Evolutionary conservation across 108 stramenopile species (phyloP).

Genomic region (Schizochytrium sp.): DNA sequence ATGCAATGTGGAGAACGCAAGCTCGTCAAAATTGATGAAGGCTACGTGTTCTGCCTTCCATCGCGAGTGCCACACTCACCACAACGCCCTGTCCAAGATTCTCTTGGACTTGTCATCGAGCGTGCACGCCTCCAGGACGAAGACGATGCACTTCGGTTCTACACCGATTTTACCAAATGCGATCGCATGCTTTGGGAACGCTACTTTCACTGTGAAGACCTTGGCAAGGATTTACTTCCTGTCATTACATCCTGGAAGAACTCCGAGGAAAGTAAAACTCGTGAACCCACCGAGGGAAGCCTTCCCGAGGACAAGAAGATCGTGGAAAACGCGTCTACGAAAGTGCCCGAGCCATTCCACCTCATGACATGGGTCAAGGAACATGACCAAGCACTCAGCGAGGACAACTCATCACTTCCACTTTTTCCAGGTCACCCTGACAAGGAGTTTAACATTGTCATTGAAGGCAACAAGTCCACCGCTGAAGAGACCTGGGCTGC

Average conservation of each 20-base stretch:
- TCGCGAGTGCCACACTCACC: slow-evolving; percentile 64
- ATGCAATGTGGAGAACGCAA: slow-evolving; percentile 54
- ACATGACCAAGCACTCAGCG: not conserved
- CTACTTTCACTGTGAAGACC: slow-evolving; percentile 65
- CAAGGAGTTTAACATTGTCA: not conserved
- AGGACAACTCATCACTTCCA: not conserved
- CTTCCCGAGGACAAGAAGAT: not conserved
- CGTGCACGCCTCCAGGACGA: slow-evolving; percentile 62
- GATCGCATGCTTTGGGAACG: slow-evolving; percentile 52
- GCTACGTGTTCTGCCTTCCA: slow-evolving; percentile 61
- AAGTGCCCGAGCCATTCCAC: slow-evolving; percentile 30
- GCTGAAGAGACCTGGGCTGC: not conserved
- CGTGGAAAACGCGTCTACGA: not conserved
- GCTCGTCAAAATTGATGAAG: slow-evolving; percentile 61
- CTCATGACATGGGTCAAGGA: slow-evolving; percentile 27
- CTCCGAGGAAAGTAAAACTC: slow-evolving; percentile 13
- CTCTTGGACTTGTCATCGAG: slow-evolving; percentile 65
- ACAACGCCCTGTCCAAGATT: slow-evolving; percentile 58
- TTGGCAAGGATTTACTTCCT: slow-evolving; percentile 64
- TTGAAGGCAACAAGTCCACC: slow-evolving; percentile 4
- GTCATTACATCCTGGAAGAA: slow-evolving; percentile 55
- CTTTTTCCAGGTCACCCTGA: slow-evolving; percentile 55
- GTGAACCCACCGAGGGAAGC: not conserved
- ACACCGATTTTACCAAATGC: slow-evolving; percentile 53
- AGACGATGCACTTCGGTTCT: slow-evolving; percentile 63